Evolutionary conservation across 495 filamentous ascomycete species (phyloP).

Genomic region (Evernia prunastri): DNA sequence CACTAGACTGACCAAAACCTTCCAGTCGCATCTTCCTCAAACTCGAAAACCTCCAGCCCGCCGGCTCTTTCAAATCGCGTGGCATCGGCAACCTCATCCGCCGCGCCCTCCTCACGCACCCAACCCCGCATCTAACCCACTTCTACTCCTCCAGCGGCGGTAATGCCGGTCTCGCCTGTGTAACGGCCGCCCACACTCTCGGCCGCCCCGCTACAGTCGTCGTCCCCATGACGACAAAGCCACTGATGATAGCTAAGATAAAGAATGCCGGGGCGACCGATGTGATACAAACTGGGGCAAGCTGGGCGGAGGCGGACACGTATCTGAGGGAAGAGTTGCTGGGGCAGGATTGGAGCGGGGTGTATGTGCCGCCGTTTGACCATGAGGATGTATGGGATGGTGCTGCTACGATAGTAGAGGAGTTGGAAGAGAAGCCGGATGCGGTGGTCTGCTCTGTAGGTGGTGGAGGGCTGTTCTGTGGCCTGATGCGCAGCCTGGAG

Average conservation of each 20-base stretch:
- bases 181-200: slow-evolving; percentile 66
- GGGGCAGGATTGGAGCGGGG: slow-evolving; percentile 42
- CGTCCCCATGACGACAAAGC: slow-evolving; percentile 61
- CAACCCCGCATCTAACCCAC: slow-evolving; percentile 45
- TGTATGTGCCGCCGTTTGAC: slow-evolving; percentile 94
- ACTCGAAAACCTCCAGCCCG: slow-evolving; percentile 87
- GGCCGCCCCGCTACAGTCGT: slow-evolving; percentile 73
- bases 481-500: slow-evolving; percentile 68
- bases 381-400: slow-evolving; percentile 81
- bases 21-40: slow-evolving; percentile 77
- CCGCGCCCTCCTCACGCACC: slow-evolving; percentile 43
- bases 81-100: slow-evolving; percentile 79
- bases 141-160: slow-evolving; percentile 88
- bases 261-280: slow-evolving; percentile 56
- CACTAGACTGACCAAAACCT: slow-evolving; percentile 20
- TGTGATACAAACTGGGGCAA: slow-evolving; percentile 64
- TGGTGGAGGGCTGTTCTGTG: slow-evolving; percentile 80
- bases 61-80: slow-evolving; percentile 92
- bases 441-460: slow-evolving; percentile 80
- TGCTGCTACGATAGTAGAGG: slow-evolving; percentile 63
- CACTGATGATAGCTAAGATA: slow-evolving; percentile 70
- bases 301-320: slow-evolving; percentile 71
- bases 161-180: slow-evolving; percentile 88
- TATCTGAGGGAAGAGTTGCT: slow-evolving; percentile 61
- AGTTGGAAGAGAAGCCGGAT: slow-evolving; percentile 62